Percentiles rank a stretch among this genome's conserved stretches.
phyloP scores from a whole-genome alignment of 768 basidiomycete genomes.

The Kwoniella bestiolae region DNA sequence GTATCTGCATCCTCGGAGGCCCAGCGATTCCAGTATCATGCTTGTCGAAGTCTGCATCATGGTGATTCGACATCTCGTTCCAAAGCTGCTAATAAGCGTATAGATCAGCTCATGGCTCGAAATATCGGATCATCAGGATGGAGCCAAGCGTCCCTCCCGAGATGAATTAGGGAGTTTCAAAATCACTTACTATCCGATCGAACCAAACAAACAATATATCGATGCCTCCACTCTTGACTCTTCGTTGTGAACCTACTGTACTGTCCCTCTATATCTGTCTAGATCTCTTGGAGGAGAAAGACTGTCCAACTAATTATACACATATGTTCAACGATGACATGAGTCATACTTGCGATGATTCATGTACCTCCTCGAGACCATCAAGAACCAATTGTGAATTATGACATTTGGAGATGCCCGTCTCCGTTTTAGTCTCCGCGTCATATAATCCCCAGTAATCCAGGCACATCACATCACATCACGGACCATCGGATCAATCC shows the following conservation, averaged over 20 bases:
- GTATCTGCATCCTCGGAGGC: background rate
- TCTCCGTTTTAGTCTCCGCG: constrained; percentile 11
- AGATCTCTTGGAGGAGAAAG: too few species aligned
- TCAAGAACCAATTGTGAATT: too few species aligned
- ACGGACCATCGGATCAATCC: constrained; percentile 3
- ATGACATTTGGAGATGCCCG: constrained; percentile 2
- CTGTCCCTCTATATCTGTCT: too few species aligned
- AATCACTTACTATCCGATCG: background rate
- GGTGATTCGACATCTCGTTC: background rate
- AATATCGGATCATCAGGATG: too few species aligned
- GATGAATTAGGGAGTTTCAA: too few species aligned
- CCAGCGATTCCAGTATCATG: background rate
- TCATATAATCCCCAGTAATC: background rate
- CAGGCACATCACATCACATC: background rate
- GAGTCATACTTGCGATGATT: background rate
- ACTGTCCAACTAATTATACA: too few species aligned
- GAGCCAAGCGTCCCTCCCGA: too few species aligned
- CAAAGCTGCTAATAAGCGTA: background rate
- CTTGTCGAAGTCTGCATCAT: background rate
- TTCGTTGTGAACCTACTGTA: too few species aligned
- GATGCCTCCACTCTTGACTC: background rate
- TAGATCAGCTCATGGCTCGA: too few species aligned
- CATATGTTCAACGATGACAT: background rate
- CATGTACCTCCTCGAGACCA: too few species aligned
- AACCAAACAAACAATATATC: background rate